phyloP scores from a whole-genome alignment of 176 grass and related monocot genomes.

The Oryza glumipatula region DNA sequence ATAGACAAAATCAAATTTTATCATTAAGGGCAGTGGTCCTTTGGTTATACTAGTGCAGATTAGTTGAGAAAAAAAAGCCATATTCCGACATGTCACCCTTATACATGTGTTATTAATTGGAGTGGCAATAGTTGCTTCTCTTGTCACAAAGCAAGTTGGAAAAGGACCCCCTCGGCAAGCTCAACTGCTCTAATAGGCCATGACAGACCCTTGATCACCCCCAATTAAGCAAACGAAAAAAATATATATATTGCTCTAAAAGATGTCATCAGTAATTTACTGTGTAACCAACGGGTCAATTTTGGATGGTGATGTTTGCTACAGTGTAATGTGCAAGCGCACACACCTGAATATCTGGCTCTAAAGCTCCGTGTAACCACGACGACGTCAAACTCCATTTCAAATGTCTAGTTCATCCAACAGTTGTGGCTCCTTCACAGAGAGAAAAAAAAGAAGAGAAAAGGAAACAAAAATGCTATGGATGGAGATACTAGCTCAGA shows the following conservation, averaged over 20 bases:
- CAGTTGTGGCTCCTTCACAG: too few relatives aligned
- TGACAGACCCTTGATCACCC: background rate
- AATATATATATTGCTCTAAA: background rate
- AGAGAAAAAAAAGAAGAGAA: too few relatives aligned
- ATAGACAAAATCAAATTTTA: conserved; percentile 7
- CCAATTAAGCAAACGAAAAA: background rate
- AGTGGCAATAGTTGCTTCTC: background rate
- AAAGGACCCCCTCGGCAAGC: background rate
- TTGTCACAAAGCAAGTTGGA: background rate
- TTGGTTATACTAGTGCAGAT: background rate
- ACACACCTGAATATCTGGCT: too few relatives aligned
- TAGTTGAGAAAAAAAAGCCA: conserved; percentile 14
- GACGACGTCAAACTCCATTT: background rate
- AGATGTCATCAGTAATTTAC: background rate
- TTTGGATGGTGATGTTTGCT: background rate
- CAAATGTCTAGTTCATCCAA: background rate
- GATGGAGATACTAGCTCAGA: background rate
- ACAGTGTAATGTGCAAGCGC: background rate
- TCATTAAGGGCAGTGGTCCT: conserved; percentile 26
- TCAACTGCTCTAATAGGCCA: background rate
- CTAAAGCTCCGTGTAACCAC: too few relatives aligned
- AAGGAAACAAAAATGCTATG: too few relatives aligned
- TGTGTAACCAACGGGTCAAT: background rate
- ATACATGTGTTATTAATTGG: conserved; percentile 24
- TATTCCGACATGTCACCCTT: conserved; percentile 36